Evolutionary conservation across 768 basidiomycete species (phyloP).

Genomic region (Amanita pseudoporphyria): DNA sequence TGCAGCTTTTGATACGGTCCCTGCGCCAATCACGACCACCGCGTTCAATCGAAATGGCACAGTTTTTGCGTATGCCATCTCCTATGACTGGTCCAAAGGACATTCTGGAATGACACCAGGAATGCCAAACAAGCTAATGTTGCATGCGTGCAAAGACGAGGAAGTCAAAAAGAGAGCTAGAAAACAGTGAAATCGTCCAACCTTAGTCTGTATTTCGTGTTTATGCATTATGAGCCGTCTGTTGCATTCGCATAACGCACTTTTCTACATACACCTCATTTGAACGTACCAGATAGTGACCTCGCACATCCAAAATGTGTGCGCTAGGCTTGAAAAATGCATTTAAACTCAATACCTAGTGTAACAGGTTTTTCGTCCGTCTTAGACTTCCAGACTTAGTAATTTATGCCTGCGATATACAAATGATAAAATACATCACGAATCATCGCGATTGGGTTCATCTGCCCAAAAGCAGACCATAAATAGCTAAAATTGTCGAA

Average conservation of each 20-base stretch:
- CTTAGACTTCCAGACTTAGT: no score
- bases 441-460: no score
- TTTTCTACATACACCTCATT: background rate
- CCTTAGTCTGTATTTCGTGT: background rate
- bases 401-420: no score
- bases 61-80: conserved; percentile 87
- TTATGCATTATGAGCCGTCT: no score
- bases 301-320: no score
- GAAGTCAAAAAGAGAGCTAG: conserved; percentile 66
- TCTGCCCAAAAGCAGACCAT: no score
- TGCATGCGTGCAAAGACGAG: conserved; percentile 81
- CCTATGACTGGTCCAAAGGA: conserved; percentile 93
- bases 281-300: background rate
- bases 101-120: conserved; percentile 73
- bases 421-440: no score
- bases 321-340: no score
- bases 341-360: no score
- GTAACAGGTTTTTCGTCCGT: no score
- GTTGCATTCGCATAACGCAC: background rate
- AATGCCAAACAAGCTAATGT: conserved; percentile 70
- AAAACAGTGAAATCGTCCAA: conserved; percentile 21
- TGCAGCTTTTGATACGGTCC: conserved; percentile 61
- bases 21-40: conserved; percentile 71
- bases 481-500: no score
- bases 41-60: conserved; percentile 82